Conservation (phyloP, 352 stramenopile species). For the Phytophthora cactorum region DNA sequence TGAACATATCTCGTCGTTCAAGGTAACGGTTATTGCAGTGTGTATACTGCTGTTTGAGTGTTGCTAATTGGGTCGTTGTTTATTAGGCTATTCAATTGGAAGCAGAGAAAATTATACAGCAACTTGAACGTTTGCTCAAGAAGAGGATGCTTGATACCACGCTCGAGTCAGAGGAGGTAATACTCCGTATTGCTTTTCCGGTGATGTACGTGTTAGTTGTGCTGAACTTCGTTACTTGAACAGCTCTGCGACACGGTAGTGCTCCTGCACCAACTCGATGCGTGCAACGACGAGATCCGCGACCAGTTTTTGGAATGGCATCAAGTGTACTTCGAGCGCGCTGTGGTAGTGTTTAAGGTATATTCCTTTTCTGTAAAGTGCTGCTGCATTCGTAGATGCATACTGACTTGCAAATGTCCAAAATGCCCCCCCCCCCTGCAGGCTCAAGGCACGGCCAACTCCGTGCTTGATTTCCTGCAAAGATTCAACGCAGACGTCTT, state of each 20-base stretch:
- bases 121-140: conserved; percentile 71
- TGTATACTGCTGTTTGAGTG: not conserved
- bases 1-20: conserved; percentile 91
- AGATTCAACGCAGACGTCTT: conserved; percentile 61
- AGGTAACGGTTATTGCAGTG: conserved; percentile 32
- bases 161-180: conserved; percentile 60
- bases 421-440: conserved; percentile 6
- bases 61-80: conserved; percentile 6
- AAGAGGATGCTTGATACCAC: conserved; percentile 56
- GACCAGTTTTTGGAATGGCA: conserved; percentile 89
- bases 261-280: conserved; percentile 68
- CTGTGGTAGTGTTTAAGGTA: conserved; percentile 60
- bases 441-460: conserved; percentile 37
- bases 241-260: conserved; percentile 72
- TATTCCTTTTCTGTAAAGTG: not conserved
- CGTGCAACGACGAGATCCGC: conserved; percentile 76
- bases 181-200: not conserved
- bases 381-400: not conserved
- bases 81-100: conserved; percentile 83
- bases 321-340: conserved; percentile 70
- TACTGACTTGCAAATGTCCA: not conserved
- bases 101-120: conserved; percentile 85
- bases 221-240: not conserved
- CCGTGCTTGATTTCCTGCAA: conserved; percentile 67
- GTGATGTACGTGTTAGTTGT: not conserved